Evolutionary conservation across 2,329 filamentous ascomycete species (phyloP), one percentile per base, ranked within the genome.

Genomic region (Alternaria panax): DNA sequence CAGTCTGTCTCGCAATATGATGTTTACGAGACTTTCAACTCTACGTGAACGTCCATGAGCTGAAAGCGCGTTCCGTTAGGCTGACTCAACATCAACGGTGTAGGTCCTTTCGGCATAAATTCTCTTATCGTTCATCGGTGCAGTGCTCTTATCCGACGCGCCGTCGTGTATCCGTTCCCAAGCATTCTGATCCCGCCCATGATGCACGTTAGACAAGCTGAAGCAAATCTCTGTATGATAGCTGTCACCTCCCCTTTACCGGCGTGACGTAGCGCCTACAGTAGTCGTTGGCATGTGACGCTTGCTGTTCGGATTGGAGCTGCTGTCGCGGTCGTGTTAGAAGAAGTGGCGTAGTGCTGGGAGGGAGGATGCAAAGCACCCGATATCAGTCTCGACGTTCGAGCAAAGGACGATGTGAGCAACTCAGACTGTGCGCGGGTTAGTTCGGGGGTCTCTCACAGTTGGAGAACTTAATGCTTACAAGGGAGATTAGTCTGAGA

Each of bases 361-460:
- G 8, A 70, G 45, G 1, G 66, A 68, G 5, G 66, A 65, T 1
- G 65, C 66, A 8, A 70, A 59, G 51, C 67, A 70, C 4, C 65
- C 67, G 20, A 70, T 68, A 24, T 66, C 67, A 7, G 66, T 70
- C 61, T 70, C 67, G 45, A 70, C 63, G 42, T 70, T 70, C 14
- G 67, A 70, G 41, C 62, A 70, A 27, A 70, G 62, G 59, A 70
- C 62, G 16, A 55, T 70, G 45, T 70, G 67, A 18, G 67, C 59
- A 11, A 68, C 64, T 66, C 67, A 70, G 53, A 69, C 36, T 38
- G n/a, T 38, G 18, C n/a, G 8, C n/a, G 3, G n/a, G 36, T 38
- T 9, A 38, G 9, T 20, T 38, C 9, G 8, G 4, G n/a, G 9
- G n/a, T 38, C 36, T 20, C 4, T 18, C 7, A 1, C 4, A 4